Evolutionary conservation across 2,329 filamentous ascomycete genomes (phyloP).

Genomic region (Nigrograna mackinnonii): DNA sequence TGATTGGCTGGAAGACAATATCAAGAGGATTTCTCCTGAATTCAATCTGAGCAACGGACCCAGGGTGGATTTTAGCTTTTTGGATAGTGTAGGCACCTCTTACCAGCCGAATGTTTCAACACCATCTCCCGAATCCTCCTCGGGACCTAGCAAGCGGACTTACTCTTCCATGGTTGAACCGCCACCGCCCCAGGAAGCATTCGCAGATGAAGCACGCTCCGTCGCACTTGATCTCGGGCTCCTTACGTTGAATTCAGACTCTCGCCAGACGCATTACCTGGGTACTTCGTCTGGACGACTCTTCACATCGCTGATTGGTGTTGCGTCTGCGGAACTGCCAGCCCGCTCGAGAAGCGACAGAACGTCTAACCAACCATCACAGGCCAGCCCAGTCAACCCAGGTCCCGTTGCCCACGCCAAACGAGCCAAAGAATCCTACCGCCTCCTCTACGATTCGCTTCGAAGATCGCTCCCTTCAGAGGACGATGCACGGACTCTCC

Average conservation of each 20-base stretch:
- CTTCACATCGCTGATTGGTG: slow-evolving; percentile 32
- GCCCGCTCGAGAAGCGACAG: neutral
- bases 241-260: slow-evolving; percentile 43
- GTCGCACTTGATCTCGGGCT: slow-evolving; percentile 42
- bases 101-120: neutral
- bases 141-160: neutral
- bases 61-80: slow-evolving; percentile 17
- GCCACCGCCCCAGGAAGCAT: slow-evolving; percentile 10
- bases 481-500: slow-evolving; percentile 23
- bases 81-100: slow-evolving; percentile 1
- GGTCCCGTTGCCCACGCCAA: slow-evolving; percentile 7
- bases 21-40: slow-evolving; percentile 25
- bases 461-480: slow-evolving; percentile 18
- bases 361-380: neutral
- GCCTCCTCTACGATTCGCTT: slow-evolving; percentile 5
- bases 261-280: slow-evolving; percentile 42
- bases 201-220: slow-evolving; percentile 26
- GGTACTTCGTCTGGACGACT: slow-evolving; percentile 43
- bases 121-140: neutral
- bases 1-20: slow-evolving; percentile 39
- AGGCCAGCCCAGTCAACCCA: slow-evolving; percentile 2
- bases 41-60: slow-evolving; percentile 34
- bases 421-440: slow-evolving; percentile 6
- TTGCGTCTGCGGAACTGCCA: slow-evolving; percentile 6
- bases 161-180: slow-evolving; percentile 1